Evolutionary conservation across 1,139 yeast genomes (phyloP).

Genomic region (Geotrichum macrosporum): DNA sequence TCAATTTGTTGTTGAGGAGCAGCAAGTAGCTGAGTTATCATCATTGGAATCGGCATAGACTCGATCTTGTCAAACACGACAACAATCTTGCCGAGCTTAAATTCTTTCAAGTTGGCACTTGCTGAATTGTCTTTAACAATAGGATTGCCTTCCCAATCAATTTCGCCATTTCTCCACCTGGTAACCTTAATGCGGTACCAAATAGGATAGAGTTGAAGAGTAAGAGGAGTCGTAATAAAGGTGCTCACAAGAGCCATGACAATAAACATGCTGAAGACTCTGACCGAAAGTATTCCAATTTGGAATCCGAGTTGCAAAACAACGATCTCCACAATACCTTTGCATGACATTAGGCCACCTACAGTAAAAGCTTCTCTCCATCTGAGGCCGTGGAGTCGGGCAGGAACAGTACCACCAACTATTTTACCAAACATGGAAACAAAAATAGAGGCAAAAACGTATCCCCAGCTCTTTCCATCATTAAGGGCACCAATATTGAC

Average conservation of each 20-base stretch:
- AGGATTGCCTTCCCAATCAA: conserved; percentile 42
- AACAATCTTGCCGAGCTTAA: conserved; percentile 22
- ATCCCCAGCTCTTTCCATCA: conserved; percentile 71
- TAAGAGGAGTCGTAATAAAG: conserved; percentile 68
- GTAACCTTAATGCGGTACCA: conserved; percentile 54
- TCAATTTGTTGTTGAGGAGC: conserved; percentile 15
- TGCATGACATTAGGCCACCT: conserved; percentile 82
- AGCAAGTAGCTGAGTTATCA: conserved; percentile 37
- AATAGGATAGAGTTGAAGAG: conserved; percentile 53
- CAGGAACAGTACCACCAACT: conserved; percentile 60
- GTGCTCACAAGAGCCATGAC: conserved; percentile 77
- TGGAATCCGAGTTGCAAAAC: conserved; percentile 69
- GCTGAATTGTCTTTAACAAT: conserved; percentile 14
- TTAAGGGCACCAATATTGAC: conserved; percentile 61
- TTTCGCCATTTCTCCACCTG: conserved; percentile 42
- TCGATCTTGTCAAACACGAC: conserved; percentile 30
- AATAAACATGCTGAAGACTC: conserved; percentile 72
- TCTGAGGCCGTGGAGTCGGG: conserved; percentile 54
- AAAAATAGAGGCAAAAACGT: conserved; percentile 58
- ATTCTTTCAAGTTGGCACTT: conserved; percentile 19
- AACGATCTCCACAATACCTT: conserved; percentile 69
- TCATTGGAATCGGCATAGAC: conserved; percentile 30
- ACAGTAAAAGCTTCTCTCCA: conserved; percentile 73
- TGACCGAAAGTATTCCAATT: conserved; percentile 59
- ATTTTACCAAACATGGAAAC: conserved; percentile 66